Evolutionary conservation across 2,329 filamentous ascomycete species (phyloP), one percentile per base, ranked within the genome.

Genomic region (Penicillium aurantiogriseum): DNA sequence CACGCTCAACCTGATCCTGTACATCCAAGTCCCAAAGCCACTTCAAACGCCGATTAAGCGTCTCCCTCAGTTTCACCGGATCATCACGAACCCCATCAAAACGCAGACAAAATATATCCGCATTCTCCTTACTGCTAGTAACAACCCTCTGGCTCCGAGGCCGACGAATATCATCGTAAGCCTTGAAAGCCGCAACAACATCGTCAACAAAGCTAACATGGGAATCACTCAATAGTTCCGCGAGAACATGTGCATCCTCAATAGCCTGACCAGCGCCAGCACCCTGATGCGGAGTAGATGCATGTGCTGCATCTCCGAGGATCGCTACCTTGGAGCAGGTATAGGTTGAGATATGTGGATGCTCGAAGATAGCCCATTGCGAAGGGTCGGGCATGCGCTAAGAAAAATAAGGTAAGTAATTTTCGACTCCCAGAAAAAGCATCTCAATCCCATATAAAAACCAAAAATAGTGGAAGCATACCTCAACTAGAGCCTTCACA

Each of bases 111-210:
- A 71, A 54, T 3, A 76, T 54, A 44, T 69, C 59, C 0, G 68
- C 80, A 19, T 75, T 75, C 17, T 81, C 72, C 42, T 74, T 74
- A 55, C 82, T 85, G 49, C 77, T 84, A 5, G 74, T 70, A 0
- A 84, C 81, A 0, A 84, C 68, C 67, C 76, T 77, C 57, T 83
- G 80, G 9, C 76, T 78, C 9, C 83, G 70, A 10, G 79, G 75
- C 3, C 82, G 72, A 0, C 85, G 73, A 4, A 79, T 71, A 10
- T 68, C 70, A 60, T 86, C 82, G 44, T 82, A 86, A 0, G 77
- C 78, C n/a, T 72, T 71, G 45, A 86, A 84, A 0, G 75, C 83
- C 0, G 71, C 73, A 6, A 76, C 69, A 0, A 82, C 67, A 8
- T 80, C 74, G 0, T 64, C 56, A 0, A 63, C 58, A 0, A 60